Conservation (phyloP, 306 rosid genomes). For the Trichosanthes truncata region DNA sequence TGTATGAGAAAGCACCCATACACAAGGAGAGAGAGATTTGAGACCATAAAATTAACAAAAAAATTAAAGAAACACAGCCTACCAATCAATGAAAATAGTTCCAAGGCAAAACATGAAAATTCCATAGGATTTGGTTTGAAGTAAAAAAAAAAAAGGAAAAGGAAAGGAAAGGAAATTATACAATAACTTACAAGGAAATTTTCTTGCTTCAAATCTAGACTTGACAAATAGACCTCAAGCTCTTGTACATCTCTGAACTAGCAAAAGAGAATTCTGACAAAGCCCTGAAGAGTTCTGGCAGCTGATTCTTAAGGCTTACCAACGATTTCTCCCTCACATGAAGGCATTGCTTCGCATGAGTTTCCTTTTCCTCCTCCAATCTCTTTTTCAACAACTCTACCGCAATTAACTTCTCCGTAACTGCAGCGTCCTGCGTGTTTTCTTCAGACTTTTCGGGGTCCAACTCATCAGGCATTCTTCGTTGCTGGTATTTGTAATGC, state of each 20-base stretch:
- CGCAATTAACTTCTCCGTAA: conserved; percentile 43
- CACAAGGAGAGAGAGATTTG: neutral
- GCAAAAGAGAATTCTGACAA: conserved; percentile 45
- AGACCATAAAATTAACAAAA: neutral
- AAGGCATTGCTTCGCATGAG: conserved; percentile 42
- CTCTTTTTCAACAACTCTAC: conserved; percentile 53
- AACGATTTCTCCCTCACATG: conserved; percentile 84
- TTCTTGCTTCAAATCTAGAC: conserved; percentile 16
- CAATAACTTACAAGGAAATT: conserved; percentile 3
- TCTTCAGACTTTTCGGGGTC: conserved; percentile 43
- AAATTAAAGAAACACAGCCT: neutral
- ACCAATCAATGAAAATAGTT: neutral
- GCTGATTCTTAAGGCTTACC: conserved; percentile 43
- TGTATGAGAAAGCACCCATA: neutral
- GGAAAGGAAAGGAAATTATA: neutral
- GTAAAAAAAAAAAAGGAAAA: neutral
- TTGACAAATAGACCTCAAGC: conserved; percentile 32
- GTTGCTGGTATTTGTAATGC: conserved; percentile 54
- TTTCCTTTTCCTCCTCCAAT: conserved; percentile 57
- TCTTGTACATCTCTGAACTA: conserved; percentile 63
- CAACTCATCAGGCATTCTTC: conserved; percentile 46
- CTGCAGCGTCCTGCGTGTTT: conserved; percentile 13
- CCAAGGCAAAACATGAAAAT: neutral
- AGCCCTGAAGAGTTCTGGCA: conserved; percentile 81
- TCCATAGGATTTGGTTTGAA: neutral